Percentiles rank a stretch among this genome's conserved stretches.
phyloP scores from a whole-genome alignment of 2,329 filamentous ascomycete species.

The Penicillium sp. region DNA sequence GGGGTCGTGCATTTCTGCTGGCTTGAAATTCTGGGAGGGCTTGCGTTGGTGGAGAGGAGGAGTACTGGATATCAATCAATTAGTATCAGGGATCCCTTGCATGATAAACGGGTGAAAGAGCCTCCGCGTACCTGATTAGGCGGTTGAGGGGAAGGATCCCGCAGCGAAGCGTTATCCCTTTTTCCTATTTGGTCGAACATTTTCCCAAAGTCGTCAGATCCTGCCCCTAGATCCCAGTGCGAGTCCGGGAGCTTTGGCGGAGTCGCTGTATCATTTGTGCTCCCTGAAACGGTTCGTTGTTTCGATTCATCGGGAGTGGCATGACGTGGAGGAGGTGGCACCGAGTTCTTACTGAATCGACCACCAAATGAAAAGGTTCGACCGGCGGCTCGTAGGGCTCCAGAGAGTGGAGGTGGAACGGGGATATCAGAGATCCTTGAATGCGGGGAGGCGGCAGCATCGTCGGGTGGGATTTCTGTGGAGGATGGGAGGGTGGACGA shows the following conservation, averaged over 20 bases:
- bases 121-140: slow-evolving; percentile 26
- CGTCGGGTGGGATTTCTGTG: slow-evolving; percentile 50
- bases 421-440: slow-evolving; percentile 48
- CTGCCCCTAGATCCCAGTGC: slow-evolving; percentile 44
- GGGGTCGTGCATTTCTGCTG: slow-evolving; percentile 33
- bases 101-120: not conserved
- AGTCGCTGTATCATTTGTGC: slow-evolving; percentile 56
- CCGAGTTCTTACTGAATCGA: slow-evolving; percentile 40
- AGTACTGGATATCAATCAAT: slow-evolving; percentile 28
- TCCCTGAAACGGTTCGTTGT: slow-evolving; percentile 55
- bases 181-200: slow-evolving; percentile 56
- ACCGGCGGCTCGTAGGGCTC: slow-evolving; percentile 51
- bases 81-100: slow-evolving; percentile 19
- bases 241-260: slow-evolving; percentile 56
- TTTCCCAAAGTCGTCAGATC: slow-evolving; percentile 52
- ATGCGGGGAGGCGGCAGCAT: slow-evolving; percentile 41
- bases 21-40: slow-evolving; percentile 23
- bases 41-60: slow-evolving; percentile 26
- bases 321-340: slow-evolving; percentile 26
- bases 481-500: slow-evolving; percentile 61
- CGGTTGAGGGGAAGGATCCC: slow-evolving; percentile 27
- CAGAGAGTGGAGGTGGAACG: slow-evolving; percentile 43
- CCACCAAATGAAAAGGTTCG: slow-evolving; percentile 60
- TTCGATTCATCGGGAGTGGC: slow-evolving; percentile 35
- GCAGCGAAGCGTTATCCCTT: slow-evolving; percentile 30